Percentiles rank a stretch among this genome's conserved stretches.
Conservation (phyloP, 2,329 filamentous ascomycete genomes). For the Sporothrix dimorphospora region DNA sequence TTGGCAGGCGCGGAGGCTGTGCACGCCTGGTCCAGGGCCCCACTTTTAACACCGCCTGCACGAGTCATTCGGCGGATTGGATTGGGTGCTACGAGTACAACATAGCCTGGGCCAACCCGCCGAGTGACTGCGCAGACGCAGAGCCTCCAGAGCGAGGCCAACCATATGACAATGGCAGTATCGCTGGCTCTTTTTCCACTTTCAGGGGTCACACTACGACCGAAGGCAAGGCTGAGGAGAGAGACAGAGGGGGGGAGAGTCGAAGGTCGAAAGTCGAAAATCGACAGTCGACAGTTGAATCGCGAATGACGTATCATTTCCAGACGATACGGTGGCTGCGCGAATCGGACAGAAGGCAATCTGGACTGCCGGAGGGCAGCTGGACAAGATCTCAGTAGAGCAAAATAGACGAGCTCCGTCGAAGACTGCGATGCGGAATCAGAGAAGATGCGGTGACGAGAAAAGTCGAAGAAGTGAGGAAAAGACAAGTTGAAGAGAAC, state of each 20-base stretch:
- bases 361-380: no score
- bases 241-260: no score
- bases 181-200: no score
- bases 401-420: not conserved
- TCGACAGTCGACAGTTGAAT: no score
- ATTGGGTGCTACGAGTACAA: not conserved
- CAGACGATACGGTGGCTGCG: no score
- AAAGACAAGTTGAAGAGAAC: not conserved
- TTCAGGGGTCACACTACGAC: not conserved
- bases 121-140: not conserved
- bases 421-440: not conserved
- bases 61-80: constrained; percentile 6
- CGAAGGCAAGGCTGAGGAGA: not conserved
- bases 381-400: not conserved
- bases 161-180: no score
- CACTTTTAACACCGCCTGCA: not conserved
- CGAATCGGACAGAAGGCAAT: no score
- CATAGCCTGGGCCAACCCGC: no score
- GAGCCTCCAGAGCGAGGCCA: not conserved
- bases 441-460: not conserved
- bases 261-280: not conserved
- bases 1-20: not conserved
- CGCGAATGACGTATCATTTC: no score
- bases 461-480: not conserved
- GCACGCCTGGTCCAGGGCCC: not conserved